Conservation (phyloP, 2,329 filamentous ascomycete genomes). For the Fusarium pilosicola region DNA sequence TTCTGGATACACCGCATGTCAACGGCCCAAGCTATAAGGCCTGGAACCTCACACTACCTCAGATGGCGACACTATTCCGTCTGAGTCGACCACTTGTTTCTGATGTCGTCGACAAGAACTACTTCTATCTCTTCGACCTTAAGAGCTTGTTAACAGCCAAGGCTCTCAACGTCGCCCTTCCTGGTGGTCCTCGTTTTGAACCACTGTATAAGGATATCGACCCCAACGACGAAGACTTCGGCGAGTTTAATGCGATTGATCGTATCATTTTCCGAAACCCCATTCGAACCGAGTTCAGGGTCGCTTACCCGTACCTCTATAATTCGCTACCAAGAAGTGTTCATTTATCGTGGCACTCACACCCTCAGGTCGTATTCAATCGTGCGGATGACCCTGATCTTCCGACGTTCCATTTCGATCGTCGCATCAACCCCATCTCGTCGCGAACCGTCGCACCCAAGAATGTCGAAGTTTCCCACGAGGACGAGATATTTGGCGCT, state of each 20-base stretch:
- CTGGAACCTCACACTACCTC: conserved; percentile 91
- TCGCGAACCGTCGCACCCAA: conserved; percentile 93
- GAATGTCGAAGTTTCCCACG: conserved; percentile 90
- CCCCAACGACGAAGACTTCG: conserved; percentile 98
- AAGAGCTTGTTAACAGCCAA: conserved; percentile 97
- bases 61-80: conserved; percentile 96
- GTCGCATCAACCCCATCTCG: conserved; percentile 97
- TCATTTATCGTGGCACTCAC: conserved; percentile 90
- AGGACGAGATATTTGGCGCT: conserved; percentile 90
- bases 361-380: conserved; percentile 92
- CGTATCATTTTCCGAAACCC: conserved; percentile 98
- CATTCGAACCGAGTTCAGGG: conserved; percentile 93
- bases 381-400: conserved; percentile 87
- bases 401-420: conserved; percentile 97
- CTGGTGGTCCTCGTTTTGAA: conserved; percentile 96
- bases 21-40: conserved; percentile 96
- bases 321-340: conserved; percentile 96
- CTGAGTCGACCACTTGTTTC: conserved; percentile 90
- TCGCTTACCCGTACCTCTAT: conserved; percentile 94
- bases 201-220: conserved; percentile 98
- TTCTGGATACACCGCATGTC: conserved; percentile 91
- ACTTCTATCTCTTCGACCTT: conserved; percentile 96
- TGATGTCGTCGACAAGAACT: conserved; percentile 94
- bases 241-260: conserved; percentile 99
- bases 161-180: conserved; percentile 94